Conservation (phyloP, 2,329 filamentous ascomycete genomes). For the Xylaria sp. region DNA sequence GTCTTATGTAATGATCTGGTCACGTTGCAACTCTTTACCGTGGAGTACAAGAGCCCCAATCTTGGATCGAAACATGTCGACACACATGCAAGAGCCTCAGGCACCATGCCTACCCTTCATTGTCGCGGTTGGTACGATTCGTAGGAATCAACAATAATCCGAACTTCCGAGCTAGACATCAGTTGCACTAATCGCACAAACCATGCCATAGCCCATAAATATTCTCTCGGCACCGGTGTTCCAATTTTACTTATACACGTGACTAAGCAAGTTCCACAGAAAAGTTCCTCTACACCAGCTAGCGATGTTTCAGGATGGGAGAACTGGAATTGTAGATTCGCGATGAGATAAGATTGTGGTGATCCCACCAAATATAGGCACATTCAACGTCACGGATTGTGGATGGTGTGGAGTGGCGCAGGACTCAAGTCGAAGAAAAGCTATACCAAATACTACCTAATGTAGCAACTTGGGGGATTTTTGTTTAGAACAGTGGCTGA, state of each 20-base stretch:
- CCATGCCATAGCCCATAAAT: not conserved
- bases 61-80: not conserved
- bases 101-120: not conserved
- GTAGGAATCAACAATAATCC: not conserved
- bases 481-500: slow-evolving; percentile 19
- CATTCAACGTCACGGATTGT: not conserved
- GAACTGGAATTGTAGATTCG: slow-evolving; percentile 18
- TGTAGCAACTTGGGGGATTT: slow-evolving; percentile 14
- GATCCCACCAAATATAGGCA: slow-evolving; percentile 27
- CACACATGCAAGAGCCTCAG: not conserved
- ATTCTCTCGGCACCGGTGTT: not conserved
- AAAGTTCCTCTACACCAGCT: not conserved
- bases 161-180: not conserved
- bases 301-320: slow-evolving; percentile 15
- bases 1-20: not conserved
- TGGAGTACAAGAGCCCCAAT: not conserved
- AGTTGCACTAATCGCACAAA: not conserved
- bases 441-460: not conserved
- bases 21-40: not conserved
- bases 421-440: not conserved
- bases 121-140: not conserved
- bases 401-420: slow-evolving; percentile 17
- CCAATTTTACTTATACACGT: not conserved
- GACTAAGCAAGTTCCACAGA: not conserved
- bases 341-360: slow-evolving; percentile 21